These are phyloP conservation scores for Orobanche coerulescens DNA, from an alignment of 257 asterid genomes.

Conservation along the genomic window DNA sequence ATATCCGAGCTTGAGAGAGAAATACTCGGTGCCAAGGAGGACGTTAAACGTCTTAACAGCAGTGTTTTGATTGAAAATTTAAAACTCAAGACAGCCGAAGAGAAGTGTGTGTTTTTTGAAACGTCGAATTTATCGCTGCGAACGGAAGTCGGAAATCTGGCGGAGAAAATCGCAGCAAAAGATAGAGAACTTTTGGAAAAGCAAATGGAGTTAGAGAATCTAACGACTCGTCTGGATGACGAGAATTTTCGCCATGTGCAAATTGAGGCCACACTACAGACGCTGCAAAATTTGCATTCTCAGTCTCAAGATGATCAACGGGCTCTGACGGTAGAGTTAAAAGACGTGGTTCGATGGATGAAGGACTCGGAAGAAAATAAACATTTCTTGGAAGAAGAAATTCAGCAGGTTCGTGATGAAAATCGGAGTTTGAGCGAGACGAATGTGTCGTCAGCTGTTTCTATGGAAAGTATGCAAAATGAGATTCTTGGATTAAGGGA, in stretches of 20 bases:
- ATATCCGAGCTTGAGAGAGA: conserved; percentile 68
- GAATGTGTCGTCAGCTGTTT: conserved; percentile 41
- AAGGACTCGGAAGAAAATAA: conserved; percentile 60
- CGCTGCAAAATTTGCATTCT: conserved; percentile 52
- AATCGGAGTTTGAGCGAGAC: conserved; percentile 44
- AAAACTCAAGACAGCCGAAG: conserved; percentile 55
- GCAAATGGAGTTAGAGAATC: conserved; percentile 72
- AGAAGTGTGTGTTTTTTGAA: conserved; percentile 53
- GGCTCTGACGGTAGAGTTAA: conserved; percentile 51
- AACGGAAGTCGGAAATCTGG: conserved; percentile 67
- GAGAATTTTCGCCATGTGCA: conserved; percentile 49
- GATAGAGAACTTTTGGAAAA: conserved; percentile 69
- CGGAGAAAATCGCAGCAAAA: conserved; percentile 52
- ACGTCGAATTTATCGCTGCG: conserved; percentile 54
- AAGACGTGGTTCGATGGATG: conserved; percentile 47
- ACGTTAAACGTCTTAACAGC: conserved; percentile 50
- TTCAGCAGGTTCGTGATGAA: conserved; percentile 47
- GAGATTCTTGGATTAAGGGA: conserved; percentile 60
- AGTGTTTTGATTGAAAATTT: conserved; percentile 39
- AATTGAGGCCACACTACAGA: conserved; percentile 59
- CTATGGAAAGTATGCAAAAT: conserved; percentile 46
- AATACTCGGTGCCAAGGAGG: conserved; percentile 42
- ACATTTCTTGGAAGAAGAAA: conserved; percentile 49
- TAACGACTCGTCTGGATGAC: conserved; percentile 43
- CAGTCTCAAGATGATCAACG: conserved; percentile 64